Evolutionary conservation across 805 yeast species (phyloP).

Genomic region (Kregervanrija pseudodelftensis): DNA sequence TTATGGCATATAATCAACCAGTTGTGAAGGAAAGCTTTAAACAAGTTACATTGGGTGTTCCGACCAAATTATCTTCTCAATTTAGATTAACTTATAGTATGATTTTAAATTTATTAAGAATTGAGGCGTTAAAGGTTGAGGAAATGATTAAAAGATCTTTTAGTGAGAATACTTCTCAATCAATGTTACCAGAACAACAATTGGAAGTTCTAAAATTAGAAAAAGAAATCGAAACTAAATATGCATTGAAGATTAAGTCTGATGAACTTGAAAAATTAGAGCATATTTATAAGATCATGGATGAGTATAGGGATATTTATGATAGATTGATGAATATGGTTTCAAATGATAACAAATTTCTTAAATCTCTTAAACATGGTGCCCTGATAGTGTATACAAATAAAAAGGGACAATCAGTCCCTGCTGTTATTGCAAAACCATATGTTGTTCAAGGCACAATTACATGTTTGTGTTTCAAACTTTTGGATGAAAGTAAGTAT

Average conservation of each 20-base stretch:
- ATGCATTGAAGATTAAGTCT: conserved; percentile 31
- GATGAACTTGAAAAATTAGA: conserved; percentile 36
- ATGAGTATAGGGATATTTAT: conserved; percentile 39
- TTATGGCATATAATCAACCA: conserved; percentile 76
- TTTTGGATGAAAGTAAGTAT: neutral
- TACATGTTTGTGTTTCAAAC: conserved; percentile 29
- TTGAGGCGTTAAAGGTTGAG: conserved; percentile 93
- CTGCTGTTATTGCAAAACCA: conserved; percentile 49
- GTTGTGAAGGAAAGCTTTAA: conserved; percentile 52
- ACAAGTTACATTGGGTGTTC: conserved; percentile 78
- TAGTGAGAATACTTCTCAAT: conserved; percentile 83
- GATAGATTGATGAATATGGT: conserved; percentile 40
- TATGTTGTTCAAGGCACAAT: conserved; percentile 21
- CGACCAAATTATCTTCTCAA: conserved; percentile 86
- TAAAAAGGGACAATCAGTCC: conserved; percentile 29
- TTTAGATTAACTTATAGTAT: conserved; percentile 92
- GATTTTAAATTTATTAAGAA: conserved; percentile 85
- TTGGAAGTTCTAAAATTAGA: conserved; percentile 50
- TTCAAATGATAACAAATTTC: conserved; percentile 40
- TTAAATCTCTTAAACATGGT: conserved; percentile 44
- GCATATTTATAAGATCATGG: conserved; percentile 35
- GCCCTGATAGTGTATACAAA: conserved; percentile 54
- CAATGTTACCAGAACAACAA: conserved; percentile 80
- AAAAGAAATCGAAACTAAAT: conserved; percentile 30
- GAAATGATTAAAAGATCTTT: conserved; percentile 97